Evolutionary conservation across 148 eudicot genomes (phyloP).

Genomic region (Persicaria maculosa): DNA sequence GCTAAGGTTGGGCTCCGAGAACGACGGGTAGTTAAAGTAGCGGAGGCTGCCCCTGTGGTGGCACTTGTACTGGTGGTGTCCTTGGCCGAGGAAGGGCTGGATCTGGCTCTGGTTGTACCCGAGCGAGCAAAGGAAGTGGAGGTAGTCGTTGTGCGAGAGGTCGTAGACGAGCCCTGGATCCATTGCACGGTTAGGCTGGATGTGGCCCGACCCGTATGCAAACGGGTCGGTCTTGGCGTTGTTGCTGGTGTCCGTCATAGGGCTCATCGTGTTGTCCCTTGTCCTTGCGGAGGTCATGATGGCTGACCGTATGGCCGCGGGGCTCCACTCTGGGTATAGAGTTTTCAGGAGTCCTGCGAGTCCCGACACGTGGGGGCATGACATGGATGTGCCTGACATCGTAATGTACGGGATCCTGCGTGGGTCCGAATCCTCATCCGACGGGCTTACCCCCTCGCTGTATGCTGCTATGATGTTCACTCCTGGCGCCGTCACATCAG

Average conservation of each 20-base stretch:
- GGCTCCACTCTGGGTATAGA: constrained; percentile 54
- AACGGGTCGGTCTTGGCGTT: constrained; percentile 27
- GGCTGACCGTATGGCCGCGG: constrained; percentile 60
- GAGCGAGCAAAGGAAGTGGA: constrained; percentile 45
- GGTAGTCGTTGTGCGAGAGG: constrained; percentile 30
- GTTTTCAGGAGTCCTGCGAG: constrained; percentile 57
- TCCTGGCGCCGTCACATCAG: constrained; percentile 78
- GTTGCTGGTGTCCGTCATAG: constrained; percentile 22
- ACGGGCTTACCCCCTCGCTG: constrained; percentile 29
- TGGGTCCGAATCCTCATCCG: constrained; percentile 17
- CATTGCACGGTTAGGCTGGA: constrained; percentile 47
- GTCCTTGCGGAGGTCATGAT: constrained; percentile 63
- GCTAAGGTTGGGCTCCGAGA: constrained; percentile 29
- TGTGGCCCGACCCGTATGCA: constrained; percentile 52
- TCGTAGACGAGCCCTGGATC: constrained; percentile 69
- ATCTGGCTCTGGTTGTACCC: constrained; percentile 42
- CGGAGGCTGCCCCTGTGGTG: constrained; percentile 17
- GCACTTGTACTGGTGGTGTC: constrained; percentile 22
- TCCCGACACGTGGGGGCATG: constrained; percentile 69
- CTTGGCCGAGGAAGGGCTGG: constrained; percentile 8
- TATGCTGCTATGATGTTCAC: constrained; percentile 58
- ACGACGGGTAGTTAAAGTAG: constrained; percentile 54
- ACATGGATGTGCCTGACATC: constrained; percentile 65
- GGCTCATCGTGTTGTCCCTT: constrained; percentile 40
- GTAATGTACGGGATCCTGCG: constrained; percentile 25